Evolutionary conservation across 306 rosid genomes (phyloP).

Genomic region (Medicago ruthenica): DNA sequence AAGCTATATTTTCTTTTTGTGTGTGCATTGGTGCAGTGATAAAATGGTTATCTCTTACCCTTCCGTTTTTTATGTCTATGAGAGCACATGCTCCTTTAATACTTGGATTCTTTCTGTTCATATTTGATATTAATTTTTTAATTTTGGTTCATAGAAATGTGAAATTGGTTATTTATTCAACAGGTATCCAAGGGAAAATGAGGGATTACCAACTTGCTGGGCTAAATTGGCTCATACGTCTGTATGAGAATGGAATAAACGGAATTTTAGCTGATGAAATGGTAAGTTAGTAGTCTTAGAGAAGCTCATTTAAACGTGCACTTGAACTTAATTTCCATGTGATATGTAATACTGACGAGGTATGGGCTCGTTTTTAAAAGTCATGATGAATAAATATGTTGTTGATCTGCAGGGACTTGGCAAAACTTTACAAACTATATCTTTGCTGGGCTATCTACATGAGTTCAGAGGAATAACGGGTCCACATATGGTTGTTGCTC

Average conservation of each 20-base stretch:
- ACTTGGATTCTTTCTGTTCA: slow-evolving; percentile 24
- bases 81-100: slow-evolving; percentile 6
- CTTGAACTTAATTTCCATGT: not conserved
- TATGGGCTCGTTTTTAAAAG: slow-evolving; percentile 22
- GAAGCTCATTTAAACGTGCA: slow-evolving; percentile 2
- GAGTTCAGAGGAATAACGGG: slow-evolving; percentile 94
- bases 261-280: slow-evolving; percentile 99
- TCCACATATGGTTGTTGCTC: slow-evolving; percentile 99
- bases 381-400: slow-evolving; percentile 14
- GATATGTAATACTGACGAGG: slow-evolving; percentile 21
- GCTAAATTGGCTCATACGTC: slow-evolving; percentile 91
- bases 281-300: slow-evolving; percentile 52
- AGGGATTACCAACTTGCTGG: slow-evolving; percentile 99
- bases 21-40: not conserved
- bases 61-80: not conserved
- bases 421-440: slow-evolving; percentile 94
- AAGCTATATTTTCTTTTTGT: slow-evolving; percentile 38
- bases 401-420: slow-evolving; percentile 83
- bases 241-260: slow-evolving; percentile 96
- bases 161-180: slow-evolving; percentile 36
- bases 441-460: slow-evolving; percentile 88
- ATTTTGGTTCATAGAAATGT: slow-evolving; percentile 24
- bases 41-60: slow-evolving; percentile 3
- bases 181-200: slow-evolving; percentile 98
- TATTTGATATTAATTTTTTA: not conserved